phyloP scores from a whole-genome alignment of 2,329 filamentous ascomycete species.

The Trichoderma pleuroti region DNA sequence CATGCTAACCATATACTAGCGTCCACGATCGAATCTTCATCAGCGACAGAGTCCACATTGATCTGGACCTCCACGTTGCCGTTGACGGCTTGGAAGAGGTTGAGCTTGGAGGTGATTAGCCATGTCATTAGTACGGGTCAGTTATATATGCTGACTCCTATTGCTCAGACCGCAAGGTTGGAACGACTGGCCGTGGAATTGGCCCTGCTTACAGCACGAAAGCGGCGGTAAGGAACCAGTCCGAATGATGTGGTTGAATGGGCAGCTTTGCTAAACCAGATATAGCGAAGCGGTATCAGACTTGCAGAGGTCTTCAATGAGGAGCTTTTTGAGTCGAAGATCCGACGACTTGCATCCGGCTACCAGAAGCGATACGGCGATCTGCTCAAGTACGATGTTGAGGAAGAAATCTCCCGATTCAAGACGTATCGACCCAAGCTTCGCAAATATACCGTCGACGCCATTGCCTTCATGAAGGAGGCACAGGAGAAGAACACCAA shows the following conservation, averaged over 20 bases:
- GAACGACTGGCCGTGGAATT: slow-evolving; percentile 40
- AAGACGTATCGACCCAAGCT: slow-evolving; percentile 56
- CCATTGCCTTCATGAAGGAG: slow-evolving; percentile 58
- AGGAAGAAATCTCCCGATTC: slow-evolving; percentile 64
- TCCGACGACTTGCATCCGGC: slow-evolving; percentile 58
- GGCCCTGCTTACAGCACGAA: slow-evolving; percentile 35
- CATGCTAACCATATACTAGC: slow-evolving; percentile 25
- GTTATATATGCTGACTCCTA: not conserved
- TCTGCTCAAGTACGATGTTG: slow-evolving; percentile 61
- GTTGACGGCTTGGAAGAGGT: slow-evolving; percentile 67
- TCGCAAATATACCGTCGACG: slow-evolving; percentile 62
- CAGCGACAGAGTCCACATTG: slow-evolving; percentile 60
- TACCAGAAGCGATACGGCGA: slow-evolving; percentile 66
- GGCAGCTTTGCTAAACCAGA: slow-evolving; percentile 21
- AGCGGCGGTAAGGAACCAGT: slow-evolving; percentile 22
- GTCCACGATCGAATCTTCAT: slow-evolving; percentile 55
- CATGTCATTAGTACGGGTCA: not conserved
- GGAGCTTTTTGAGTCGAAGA: slow-evolving; percentile 61
- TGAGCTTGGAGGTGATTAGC: slow-evolving; percentile 39
- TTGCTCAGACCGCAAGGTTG: slow-evolving; percentile 29
- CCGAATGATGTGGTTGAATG: not conserved
- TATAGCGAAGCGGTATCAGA: slow-evolving; percentile 60
- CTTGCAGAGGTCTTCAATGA: slow-evolving; percentile 67
- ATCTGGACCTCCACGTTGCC: slow-evolving; percentile 62
- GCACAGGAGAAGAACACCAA: slow-evolving; percentile 57